A percentile compares a stretch with the other conserved stretches of the same genome.
These are phyloP conservation scores for Westerdykella sp. DNA, from an alignment of 2,329 filamentous ascomycete species.

Conservation along the genomic window DNA sequence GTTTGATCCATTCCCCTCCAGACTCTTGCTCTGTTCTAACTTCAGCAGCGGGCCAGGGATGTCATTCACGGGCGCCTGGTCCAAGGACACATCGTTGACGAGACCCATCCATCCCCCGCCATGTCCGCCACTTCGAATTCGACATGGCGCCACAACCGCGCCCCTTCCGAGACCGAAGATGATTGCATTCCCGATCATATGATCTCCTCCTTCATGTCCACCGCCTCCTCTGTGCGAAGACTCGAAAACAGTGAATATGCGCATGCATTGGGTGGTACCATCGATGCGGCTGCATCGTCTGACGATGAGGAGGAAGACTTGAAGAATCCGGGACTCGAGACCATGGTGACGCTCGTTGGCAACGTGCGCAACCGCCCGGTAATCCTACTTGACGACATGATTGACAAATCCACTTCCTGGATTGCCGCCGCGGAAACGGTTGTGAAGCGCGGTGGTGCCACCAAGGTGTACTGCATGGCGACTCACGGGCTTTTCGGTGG, in stretches of 20 bases:
- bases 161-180: constrained; percentile 44
- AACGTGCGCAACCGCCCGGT: constrained; percentile 84
- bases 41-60: constrained; percentile 61
- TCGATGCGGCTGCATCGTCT: constrained; percentile 72
- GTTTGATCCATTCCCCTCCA: constrained; percentile 14
- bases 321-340: constrained; percentile 73
- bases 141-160: constrained; percentile 38
- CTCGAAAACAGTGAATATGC: constrained; percentile 47
- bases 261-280: constrained; percentile 73
- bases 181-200: constrained; percentile 67
- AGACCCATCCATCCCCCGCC: constrained; percentile 77
- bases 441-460: constrained; percentile 84
- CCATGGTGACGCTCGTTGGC: constrained; percentile 95
- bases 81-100: constrained; percentile 91
- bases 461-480: constrained; percentile 94
- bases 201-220: constrained; percentile 75
- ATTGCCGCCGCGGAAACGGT: constrained; percentile 96
- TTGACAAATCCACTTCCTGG: constrained; percentile 95
- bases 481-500: constrained; percentile 93
- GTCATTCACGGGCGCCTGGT: constrained; percentile 87
- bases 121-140: constrained; percentile 58
- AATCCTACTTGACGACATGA: constrained; percentile 97
- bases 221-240: constrained; percentile 61
- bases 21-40: constrained; percentile 8
- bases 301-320: constrained; percentile 93